Conservation (phyloP, 2,329 filamentous ascomycete species). For the Cercospora zeae-maydis region DNA sequence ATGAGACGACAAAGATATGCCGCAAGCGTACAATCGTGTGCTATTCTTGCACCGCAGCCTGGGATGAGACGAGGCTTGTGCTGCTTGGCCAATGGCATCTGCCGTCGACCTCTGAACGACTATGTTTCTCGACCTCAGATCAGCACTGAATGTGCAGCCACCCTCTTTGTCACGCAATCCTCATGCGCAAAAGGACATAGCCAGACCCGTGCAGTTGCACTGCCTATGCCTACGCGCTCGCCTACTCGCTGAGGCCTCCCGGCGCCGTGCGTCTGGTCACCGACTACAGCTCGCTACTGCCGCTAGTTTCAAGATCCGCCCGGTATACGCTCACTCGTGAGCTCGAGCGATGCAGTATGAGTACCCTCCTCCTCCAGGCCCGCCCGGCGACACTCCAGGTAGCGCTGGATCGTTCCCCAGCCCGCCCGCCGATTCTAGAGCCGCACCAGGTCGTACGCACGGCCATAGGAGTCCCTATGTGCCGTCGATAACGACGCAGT, state of each 20-base stretch:
- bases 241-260: slow-evolving; percentile 23
- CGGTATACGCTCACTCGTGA: slow-evolving; percentile 22
- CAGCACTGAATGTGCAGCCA: slow-evolving; percentile 15
- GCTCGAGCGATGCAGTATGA: slow-evolving; percentile 28
- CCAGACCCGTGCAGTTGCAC: slow-evolving; percentile 13
- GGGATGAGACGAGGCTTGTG: slow-evolving; percentile 11
- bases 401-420: slow-evolving; percentile 23
- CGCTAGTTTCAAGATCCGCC: slow-evolving; percentile 19
- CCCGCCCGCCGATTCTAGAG: slow-evolving; percentile 34
- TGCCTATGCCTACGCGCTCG: slow-evolving; percentile 22
- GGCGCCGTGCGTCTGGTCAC: slow-evolving; percentile 16
- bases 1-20: slow-evolving; percentile 4
- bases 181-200: slow-evolving; percentile 11
- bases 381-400: slow-evolving; percentile 21
- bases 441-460: slow-evolving; percentile 14
- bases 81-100: slow-evolving; percentile 18
- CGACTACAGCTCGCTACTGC: slow-evolving; percentile 16
- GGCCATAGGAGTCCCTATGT: slow-evolving; percentile 21
- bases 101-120: slow-evolving; percentile 7
- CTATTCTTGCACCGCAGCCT: slow-evolving; percentile 11
- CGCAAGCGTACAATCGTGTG: slow-evolving; percentile 1
- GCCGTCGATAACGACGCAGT: slow-evolving; percentile 29
- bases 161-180: slow-evolving; percentile 12
- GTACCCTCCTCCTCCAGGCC: slow-evolving; percentile 30
- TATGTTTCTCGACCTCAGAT: slow-evolving; percentile 12